phyloP scores from a whole-genome alignment of 2,329 filamentous ascomycete genomes.

The Stachybotrys chlorohalonatus region DNA sequence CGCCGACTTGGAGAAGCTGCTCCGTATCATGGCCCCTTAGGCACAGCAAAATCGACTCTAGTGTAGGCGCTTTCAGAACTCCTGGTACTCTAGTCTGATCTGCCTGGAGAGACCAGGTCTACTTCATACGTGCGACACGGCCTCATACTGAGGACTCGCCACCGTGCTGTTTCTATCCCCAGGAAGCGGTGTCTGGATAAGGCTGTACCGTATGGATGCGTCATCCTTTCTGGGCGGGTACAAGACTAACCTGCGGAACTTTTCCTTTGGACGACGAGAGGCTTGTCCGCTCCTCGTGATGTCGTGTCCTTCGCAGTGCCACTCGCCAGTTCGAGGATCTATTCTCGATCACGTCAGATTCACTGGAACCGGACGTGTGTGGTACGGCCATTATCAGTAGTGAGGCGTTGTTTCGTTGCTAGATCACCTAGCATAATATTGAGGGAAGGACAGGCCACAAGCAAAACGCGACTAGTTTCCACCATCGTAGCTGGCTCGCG shows the following conservation, averaged over 20 bases:
- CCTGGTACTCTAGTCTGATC: neutral
- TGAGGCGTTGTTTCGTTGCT: too few relatives aligned
- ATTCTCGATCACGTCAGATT: neutral
- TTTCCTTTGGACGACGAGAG: neutral
- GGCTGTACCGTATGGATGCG: too few relatives aligned
- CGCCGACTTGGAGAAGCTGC: too few relatives aligned
- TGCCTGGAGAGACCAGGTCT: neutral
- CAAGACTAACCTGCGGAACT: neutral
- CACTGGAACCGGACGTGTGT: too few relatives aligned
- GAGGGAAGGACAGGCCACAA: too few relatives aligned
- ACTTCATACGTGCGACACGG: neutral
- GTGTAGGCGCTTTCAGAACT: neutral
- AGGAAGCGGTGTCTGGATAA: neutral
- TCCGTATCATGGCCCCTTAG: too few relatives aligned
- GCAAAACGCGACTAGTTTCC: too few relatives aligned
- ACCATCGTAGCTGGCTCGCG: too few relatives aligned
- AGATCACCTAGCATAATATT: too few relatives aligned
- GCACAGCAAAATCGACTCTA: too few relatives aligned
- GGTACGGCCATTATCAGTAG: too few relatives aligned
- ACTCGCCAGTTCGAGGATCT: neutral
- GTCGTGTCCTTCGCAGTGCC: neutral
- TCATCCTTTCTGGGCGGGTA: too few relatives aligned
- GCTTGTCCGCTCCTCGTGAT: neutral
- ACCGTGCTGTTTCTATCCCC: neutral
- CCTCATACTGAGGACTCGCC: neutral